These are phyloP conservation scores for Eimeria sp. DNA, from an alignment of 169 alveolate genomes.

Conservation along the genomic window DNA sequence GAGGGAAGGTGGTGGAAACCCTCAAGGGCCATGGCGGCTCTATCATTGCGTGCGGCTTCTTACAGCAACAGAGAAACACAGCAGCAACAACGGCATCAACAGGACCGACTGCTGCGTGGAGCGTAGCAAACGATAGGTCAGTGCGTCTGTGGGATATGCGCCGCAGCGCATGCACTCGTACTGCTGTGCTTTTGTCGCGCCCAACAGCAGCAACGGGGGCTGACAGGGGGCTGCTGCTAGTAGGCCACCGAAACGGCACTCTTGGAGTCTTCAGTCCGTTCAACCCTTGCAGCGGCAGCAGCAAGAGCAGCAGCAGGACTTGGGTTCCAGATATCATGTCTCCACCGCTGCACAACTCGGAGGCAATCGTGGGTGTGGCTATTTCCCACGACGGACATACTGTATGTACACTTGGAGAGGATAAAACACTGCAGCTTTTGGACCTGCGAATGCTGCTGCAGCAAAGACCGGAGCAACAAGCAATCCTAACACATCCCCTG, in stretches of 20 bases:
- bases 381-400: slow-evolving; percentile 15
- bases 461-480: slow-evolving; percentile 13
- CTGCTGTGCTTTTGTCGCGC: slow-evolving; percentile 4
- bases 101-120: slow-evolving; percentile 26
- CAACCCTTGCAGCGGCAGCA: slow-evolving; percentile 19
- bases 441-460: slow-evolving; percentile 53
- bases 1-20: slow-evolving; percentile 45
- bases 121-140: slow-evolving; percentile 33
- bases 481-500: slow-evolving; percentile 20
- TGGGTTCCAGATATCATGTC: slow-evolving; percentile 37
- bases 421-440: slow-evolving; percentile 24
- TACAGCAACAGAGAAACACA: slow-evolving; percentile 14
- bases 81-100: slow-evolving; percentile 24
- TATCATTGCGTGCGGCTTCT: slow-evolving; percentile 22
- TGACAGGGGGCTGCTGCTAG: slow-evolving; percentile 29
- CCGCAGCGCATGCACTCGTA: slow-evolving; percentile 49
- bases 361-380: slow-evolving; percentile 37
- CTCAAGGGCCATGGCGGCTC: slow-evolving; percentile 23
- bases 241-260: slow-evolving; percentile 56
- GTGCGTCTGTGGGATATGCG: slow-evolving; percentile 36
- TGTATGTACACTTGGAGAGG: slow-evolving; percentile 62
- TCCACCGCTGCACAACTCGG: background rate
- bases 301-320: background rate
- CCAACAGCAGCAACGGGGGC: slow-evolving; percentile 59
- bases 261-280: slow-evolving; percentile 6